Base-by-base conservation (phyloP, 1,139 yeast species). In the Martiniozyma asiatica region DNA sequence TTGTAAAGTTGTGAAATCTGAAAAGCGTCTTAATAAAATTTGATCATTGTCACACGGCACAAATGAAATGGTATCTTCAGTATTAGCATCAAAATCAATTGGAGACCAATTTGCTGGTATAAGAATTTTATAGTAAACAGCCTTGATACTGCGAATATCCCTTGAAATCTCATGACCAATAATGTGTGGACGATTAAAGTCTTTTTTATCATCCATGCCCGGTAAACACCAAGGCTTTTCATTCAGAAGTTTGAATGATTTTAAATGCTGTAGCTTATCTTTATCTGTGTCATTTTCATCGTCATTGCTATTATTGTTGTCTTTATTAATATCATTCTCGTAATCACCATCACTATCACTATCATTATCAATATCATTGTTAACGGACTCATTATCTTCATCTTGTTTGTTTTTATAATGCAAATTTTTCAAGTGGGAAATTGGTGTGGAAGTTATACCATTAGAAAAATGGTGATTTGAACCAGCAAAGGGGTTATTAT, bases 401-500 rank as follows among this genome's bases (percentile, higher is more conserved):
- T 24, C 23, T 3, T 7, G 7, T 14, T 17, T 22, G 3, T 15
- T 16, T 14, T 25, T 19, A 15, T 13, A 20, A 12, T 20, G n/a
- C n/a, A n/a, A n/a, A n/a, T n/a, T n/a, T n/a, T n/a, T n/a, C n/a
- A n/a, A n/a, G n/a, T n/a, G n/a, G n/a, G 5, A 15, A 27, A 9
- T 17, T 14, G 10, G 8, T 18, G 13, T 37, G 27, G 26, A 33
- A 30, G 38, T 26, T 8, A 61, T 55, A 5, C 66, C 66, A 13
- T 59, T 52, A 0, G 65, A 61, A 35, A 47, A 59, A 33, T 45
- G 45, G 33, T 61, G 67, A 24, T 53, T 53, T 4, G 65, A 58
- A 3, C 67, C 68, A 5, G 56, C 51, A 42, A 63, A 63, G 2
- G 68, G 68, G 39, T 63, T 63, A 39, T 63, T 63, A 38, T 61